These are phyloP conservation scores for Neurospora intermedia DNA, from an alignment of 495 filamentous ascomycete species.

Conservation along the genomic window DNA sequence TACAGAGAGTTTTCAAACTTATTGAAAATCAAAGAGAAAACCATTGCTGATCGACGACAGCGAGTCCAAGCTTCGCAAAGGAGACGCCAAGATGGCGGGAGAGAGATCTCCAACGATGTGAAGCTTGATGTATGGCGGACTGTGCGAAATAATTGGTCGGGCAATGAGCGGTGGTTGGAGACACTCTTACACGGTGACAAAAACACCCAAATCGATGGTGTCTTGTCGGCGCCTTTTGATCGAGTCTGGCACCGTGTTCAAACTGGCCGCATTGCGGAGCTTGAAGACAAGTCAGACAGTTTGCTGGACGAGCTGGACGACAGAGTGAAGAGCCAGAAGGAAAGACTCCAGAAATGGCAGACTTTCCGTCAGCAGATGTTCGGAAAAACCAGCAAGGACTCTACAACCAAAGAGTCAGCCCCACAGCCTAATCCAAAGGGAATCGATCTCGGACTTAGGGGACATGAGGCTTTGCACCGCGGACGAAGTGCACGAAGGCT, in stretches of 20 bases:
- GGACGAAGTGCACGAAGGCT: conserved; percentile 21
- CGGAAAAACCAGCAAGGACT: conserved; percentile 18
- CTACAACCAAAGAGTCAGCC: conserved; percentile 5
- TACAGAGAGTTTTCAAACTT: conserved; percentile 49
- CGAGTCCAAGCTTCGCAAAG: conserved; percentile 20
- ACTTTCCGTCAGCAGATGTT: conserved; percentile 47
- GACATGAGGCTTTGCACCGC: conserved; percentile 30
- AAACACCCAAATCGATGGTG: conserved; percentile 44
- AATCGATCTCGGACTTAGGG: conserved; percentile 39
- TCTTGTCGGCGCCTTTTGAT: conserved; percentile 54
- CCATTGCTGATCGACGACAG: conserved; percentile 31
- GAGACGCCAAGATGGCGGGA: not conserved
- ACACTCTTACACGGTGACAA: conserved; percentile 54
- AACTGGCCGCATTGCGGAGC: conserved; percentile 39
- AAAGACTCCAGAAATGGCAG: conserved; percentile 60
- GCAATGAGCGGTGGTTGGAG: conserved; percentile 58
- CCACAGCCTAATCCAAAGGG: conserved; percentile 22
- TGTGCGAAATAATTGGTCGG: conserved; percentile 63
- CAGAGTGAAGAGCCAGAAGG: conserved; percentile 49
- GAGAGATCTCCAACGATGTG: conserved; percentile 25
- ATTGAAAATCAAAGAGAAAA: conserved; percentile 39
- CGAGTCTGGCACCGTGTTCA: conserved; percentile 55
- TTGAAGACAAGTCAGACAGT: conserved; percentile 34
- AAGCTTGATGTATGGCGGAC: conserved; percentile 36
- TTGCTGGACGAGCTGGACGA: conserved; percentile 52